Evolutionary conservation across 495 filamentous ascomycete species (phyloP), one percentile per base, ranked within the genome.

Genomic region (Hypoxylon lenormandii): DNA sequence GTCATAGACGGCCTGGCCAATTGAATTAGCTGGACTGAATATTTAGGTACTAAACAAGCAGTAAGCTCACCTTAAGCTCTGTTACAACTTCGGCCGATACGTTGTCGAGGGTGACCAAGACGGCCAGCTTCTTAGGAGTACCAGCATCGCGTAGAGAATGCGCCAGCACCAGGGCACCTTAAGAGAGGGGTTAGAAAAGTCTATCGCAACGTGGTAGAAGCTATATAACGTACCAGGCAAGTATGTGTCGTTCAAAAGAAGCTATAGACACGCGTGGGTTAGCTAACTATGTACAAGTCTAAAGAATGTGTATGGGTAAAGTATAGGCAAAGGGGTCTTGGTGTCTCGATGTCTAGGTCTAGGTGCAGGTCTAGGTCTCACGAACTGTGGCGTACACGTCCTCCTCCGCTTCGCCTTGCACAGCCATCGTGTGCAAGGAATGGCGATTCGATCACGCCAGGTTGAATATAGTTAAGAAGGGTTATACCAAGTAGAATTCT

Each of bases 61-160:
- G 30, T n/a, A 64, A 59, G 61, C 60, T 50, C 70, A 51, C 94
- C 85, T 89, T 87, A 69, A 98, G 85, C 80, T 95, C 88, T 8
- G 84, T 83, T 26, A 98, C 83, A 21, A 92, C 92, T 18, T 86
- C 87, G 16, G 85, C 76, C 16, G 88, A 89, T 52, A 98, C 81
- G 26, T 80, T 88, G 66, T 94, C 92, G 23, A 89, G 83, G 11
- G 92, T 96, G 73, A 92, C 88, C 52, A 98, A 83, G 71, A 90
- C 89, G 49, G 91, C 92, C 66, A 99, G 84, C 80, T 90, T 94
- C 81, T 92, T 95, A 56, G 80, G 88, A 23, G 95, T 92, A 53
- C 92, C 91, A 72, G 88, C 90, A 89, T 98, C 96, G 79, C 92
- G 91, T 51, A 99, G 82, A 36, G 95, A 97, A 82, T 97, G 93